Conservation (phyloP, 768 basidiomycete species). For the Suillus lakei region DNA sequence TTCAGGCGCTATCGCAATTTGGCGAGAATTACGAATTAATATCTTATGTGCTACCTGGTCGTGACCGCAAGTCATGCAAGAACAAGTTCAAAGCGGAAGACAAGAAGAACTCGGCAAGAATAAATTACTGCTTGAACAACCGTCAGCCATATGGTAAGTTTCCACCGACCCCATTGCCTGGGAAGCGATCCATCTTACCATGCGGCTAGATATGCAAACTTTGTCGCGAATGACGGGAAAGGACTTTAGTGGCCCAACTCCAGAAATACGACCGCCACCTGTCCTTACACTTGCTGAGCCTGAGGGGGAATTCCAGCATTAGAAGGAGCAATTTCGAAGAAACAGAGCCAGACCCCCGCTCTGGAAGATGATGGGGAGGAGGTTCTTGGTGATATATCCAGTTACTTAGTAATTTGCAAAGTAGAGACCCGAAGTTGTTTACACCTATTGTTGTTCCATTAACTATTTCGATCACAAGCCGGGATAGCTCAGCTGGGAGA, state of each 20-base stretch:
- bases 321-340: neutral
- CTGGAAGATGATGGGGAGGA: constrained; percentile 35
- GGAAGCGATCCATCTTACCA: constrained; percentile 5
- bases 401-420: constrained; percentile 19
- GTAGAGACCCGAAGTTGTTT: constrained; percentile 7
- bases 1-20: constrained; percentile 84
- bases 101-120: constrained; percentile 74
- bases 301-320: neutral
- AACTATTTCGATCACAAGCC: constrained; percentile 30
- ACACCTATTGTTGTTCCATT: neutral
- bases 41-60: constrained; percentile 80
- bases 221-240: constrained; percentile 83
- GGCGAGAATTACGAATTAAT: constrained; percentile 95
- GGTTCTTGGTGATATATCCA: constrained; percentile 35
- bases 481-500: constrained; percentile 78
- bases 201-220: constrained; percentile 64
- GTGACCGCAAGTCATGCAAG: constrained; percentile 88
- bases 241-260: constrained; percentile 82
- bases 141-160: constrained; percentile 75
- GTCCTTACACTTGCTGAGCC: constrained; percentile 38
- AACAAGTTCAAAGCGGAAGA: constrained; percentile 94
- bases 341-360: constrained; percentile 29
- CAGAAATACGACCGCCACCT: constrained; percentile 59
- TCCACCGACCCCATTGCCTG: constrained; percentile 1
- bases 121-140: constrained; percentile 77